These are phyloP conservation scores for Suillus plorans DNA, from an alignment of 768 basidiomycete genomes.

Conservation along the genomic window DNA sequence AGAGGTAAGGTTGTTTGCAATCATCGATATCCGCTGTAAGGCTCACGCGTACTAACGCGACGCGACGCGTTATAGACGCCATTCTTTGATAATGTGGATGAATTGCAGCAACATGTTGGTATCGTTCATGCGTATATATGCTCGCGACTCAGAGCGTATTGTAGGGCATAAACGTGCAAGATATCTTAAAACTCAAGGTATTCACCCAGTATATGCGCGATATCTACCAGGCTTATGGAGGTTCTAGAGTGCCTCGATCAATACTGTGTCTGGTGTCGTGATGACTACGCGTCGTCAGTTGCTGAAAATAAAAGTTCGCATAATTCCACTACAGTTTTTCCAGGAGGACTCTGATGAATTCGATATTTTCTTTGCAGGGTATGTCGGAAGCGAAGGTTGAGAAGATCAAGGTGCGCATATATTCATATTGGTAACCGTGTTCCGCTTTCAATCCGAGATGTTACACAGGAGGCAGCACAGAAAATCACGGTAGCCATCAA, in stretches of 20 bases:
- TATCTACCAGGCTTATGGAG: not conserved
- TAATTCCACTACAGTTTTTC: not conserved
- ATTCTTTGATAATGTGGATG: slow-evolving; percentile 80
- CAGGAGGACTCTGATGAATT: not conserved
- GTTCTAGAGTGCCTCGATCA: slow-evolving; percentile 69
- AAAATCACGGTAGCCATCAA: slow-evolving; percentile 64
- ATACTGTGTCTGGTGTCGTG: slow-evolving; percentile 83
- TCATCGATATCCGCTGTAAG: not conserved
- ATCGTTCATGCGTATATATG: not conserved
- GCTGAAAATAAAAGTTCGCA: slow-evolving; percentile 84
- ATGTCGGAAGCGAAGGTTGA: slow-evolving; percentile 98
- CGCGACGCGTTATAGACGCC: slow-evolving; percentile 37
- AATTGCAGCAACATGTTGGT: slow-evolving; percentile 77
- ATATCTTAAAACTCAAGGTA: slow-evolving; percentile 91
- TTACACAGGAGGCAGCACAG: slow-evolving; percentile 76
- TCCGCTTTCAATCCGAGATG: not conserved
- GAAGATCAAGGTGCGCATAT: slow-evolving; percentile 76
- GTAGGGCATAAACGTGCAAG: slow-evolving; percentile 94
- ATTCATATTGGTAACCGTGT: slow-evolving; percentile 11
- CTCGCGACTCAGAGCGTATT: slow-evolving; percentile 8
- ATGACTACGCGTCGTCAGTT: slow-evolving; percentile 91
- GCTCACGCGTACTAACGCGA: not conserved
- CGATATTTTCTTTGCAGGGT: slow-evolving; percentile 49
- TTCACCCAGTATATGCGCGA: slow-evolving; percentile 15
- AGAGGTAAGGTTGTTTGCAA: slow-evolving; percentile 31